A percentile compares a stretch with the other conserved stretches of the same genome.
Conservation (phyloP, 2,329 filamentous ascomycete genomes). For the Botrytis sinoallii region DNA sequence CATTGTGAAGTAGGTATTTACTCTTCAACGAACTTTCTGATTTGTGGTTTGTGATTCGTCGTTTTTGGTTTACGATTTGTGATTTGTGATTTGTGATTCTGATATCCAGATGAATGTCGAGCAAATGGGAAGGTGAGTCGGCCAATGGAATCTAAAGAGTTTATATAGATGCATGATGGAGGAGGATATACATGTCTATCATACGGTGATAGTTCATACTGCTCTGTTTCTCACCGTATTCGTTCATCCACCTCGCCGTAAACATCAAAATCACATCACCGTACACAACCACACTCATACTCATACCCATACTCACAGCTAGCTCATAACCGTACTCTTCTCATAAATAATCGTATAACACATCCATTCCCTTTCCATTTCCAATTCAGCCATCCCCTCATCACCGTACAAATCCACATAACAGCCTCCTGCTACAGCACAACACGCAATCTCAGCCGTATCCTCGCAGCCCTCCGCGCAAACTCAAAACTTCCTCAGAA, state of each 20-base stretch:
- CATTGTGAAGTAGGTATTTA: not conserved
- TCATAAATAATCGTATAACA: too few relatives aligned
- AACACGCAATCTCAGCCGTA: not conserved
- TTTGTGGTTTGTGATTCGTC: not conserved
- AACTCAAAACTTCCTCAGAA: too few relatives aligned
- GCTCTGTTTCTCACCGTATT: not conserved
- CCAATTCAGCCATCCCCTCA: not conserved
- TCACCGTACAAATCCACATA: not conserved
- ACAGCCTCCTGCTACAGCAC: too few relatives aligned
- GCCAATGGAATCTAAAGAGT: too few relatives aligned
- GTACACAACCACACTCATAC: not conserved
- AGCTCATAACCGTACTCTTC: too few relatives aligned
- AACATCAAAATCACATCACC: not conserved
- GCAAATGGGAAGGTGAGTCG: too few relatives aligned
- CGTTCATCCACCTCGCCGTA: not conserved
- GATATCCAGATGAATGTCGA: too few relatives aligned
- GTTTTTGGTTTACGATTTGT: not conserved
- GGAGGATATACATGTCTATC: accelerated
- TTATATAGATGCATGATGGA: not conserved
- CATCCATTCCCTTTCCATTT: not conserved
- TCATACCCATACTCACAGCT: not conserved
- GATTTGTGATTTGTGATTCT: not conserved
- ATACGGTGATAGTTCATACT: not conserved
- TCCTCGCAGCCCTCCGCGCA: too few relatives aligned
- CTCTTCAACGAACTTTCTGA: too few relatives aligned